Evolutionary conservation across 495 filamentous ascomycete genomes (phyloP).

Genomic region (Friedmanniomyces simplex): DNA sequence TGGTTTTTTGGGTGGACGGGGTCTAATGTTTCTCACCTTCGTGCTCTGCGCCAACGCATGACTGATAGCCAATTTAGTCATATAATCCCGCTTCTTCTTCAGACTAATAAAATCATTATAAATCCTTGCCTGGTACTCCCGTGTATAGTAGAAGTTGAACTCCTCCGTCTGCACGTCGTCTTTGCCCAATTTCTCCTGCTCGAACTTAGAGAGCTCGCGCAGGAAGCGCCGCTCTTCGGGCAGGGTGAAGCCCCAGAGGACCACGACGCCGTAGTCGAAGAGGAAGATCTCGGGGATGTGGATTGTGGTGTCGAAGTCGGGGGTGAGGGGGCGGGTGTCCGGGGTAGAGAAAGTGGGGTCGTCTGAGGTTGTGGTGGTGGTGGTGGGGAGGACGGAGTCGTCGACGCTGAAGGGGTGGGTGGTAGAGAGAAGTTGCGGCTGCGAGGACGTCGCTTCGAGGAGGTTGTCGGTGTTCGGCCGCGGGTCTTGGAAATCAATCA

Average conservation of each 20-base stretch:
- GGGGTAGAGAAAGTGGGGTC: background rate
- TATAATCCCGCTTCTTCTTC: constrained; percentile 86
- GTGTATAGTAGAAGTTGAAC: constrained; percentile 98
- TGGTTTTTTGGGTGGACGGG: too few relatives aligned
- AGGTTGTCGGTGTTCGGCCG: background rate
- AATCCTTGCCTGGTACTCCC: constrained; percentile 92
- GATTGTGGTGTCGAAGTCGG: constrained; percentile 62
- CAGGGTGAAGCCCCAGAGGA: constrained; percentile 96
- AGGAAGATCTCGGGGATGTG: constrained; percentile 91
- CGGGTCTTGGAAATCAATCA: constrained; percentile 32
- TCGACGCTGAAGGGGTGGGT: background rate
- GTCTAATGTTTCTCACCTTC: constrained; percentile 45
- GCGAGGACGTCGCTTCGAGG: background rate
- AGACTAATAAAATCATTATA: constrained; percentile 98
- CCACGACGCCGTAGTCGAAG: constrained; percentile 97
- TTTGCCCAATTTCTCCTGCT: constrained; percentile 71
- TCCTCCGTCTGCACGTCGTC: constrained; percentile 91
- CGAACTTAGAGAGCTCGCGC: constrained; percentile 89
- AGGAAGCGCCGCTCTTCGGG: constrained; percentile 78
- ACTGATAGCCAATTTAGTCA: constrained; percentile 94
- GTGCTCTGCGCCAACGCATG: constrained; percentile 92
- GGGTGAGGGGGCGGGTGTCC: constrained; percentile 12
- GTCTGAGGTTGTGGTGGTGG: background rate
- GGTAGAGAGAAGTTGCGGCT: background rate
- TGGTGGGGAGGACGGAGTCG: background rate